phyloP scores from a whole-genome alignment of 192 early-diverging fungal genomes.

The Paraglomus brasilianum region DNA sequence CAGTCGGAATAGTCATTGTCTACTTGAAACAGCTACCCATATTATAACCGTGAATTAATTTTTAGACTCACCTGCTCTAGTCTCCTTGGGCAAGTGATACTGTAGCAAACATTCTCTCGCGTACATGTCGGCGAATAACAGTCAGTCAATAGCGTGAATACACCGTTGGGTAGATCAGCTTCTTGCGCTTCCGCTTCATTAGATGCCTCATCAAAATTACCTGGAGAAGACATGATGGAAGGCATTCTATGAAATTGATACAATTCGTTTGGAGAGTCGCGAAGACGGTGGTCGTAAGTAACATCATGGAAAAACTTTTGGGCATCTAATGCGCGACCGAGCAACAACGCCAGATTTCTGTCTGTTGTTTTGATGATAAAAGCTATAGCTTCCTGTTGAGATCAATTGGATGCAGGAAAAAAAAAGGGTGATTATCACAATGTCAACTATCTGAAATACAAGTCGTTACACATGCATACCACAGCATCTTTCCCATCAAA shows the following conservation, averaged over 20 bases:
- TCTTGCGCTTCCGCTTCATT: slow-evolving; percentile 32
- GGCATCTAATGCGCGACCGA: slow-evolving; percentile 86
- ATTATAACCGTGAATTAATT: slow-evolving; percentile 29
- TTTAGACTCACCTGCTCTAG: slow-evolving; percentile 58
- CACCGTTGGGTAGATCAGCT: slow-evolving; percentile 66
- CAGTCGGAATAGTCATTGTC: neutral
- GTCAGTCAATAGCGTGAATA: slow-evolving; percentile 86
- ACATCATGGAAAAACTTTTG: slow-evolving; percentile 95
- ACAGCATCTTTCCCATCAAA: slow-evolving; percentile 91
- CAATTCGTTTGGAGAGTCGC: slow-evolving; percentile 80
- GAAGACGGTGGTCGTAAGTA: slow-evolving; percentile 78
- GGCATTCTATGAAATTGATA: slow-evolving; percentile 71
- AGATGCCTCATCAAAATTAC: slow-evolving; percentile 19
- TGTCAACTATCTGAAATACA: slow-evolving; percentile 3
- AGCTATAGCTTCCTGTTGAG: slow-evolving; percentile 68
- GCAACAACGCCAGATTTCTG: slow-evolving; percentile 80
- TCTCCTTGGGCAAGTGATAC: slow-evolving; percentile 79
- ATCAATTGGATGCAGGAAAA: slow-evolving; percentile 14
- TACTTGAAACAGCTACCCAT: neutral
- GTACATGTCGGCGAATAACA: slow-evolving; percentile 96
- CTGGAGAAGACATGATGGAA: slow-evolving; percentile 23
- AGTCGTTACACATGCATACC: slow-evolving; percentile 42
- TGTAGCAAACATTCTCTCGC: slow-evolving; percentile 81
- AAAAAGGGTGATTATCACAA: slow-evolving; percentile 13
- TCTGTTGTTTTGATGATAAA: slow-evolving; percentile 80